phyloP scores from a whole-genome alignment of 2,329 filamentous ascomycete species.

The Calonectria pteridis region DNA sequence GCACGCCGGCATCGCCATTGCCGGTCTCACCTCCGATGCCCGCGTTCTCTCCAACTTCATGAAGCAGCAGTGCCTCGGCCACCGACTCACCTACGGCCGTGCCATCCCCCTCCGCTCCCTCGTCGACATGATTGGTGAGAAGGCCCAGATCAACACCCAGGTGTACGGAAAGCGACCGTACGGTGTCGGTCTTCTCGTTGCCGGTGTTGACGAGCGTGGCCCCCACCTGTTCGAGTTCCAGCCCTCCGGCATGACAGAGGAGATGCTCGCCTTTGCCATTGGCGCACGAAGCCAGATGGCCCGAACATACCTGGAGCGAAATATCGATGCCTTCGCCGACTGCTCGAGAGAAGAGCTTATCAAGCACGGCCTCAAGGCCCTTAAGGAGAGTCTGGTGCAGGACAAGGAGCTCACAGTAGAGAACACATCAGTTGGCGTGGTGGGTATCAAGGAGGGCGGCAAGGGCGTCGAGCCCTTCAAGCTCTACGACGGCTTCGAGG shows the following conservation, averaged over 20 bases:
- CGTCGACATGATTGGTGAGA: conserved; percentile 92
- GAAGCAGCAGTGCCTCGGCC: conserved; percentile 98
- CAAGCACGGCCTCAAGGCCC: conserved; percentile 86
- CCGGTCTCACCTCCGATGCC: conserved; percentile 95
- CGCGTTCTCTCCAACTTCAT: conserved; percentile 99
- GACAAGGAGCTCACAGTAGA: conserved; percentile 98
- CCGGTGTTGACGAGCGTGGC: conserved; percentile 92
- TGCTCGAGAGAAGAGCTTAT: conserved; percentile 88
- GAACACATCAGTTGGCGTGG: conserved; percentile 92
- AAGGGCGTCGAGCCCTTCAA: conserved; percentile 83
- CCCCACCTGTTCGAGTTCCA: conserved; percentile 99
- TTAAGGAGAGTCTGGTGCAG: conserved; percentile 96
- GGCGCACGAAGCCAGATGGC: conserved; percentile 98
- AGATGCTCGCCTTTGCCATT: conserved; percentile 97
- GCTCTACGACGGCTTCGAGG: conserved; percentile 89
- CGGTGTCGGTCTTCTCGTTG: conserved; percentile 91
- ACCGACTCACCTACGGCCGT: conserved; percentile 95
- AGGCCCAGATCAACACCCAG: conserved; percentile 98
- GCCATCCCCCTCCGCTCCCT: conserved; percentile 91
- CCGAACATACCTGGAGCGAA: conserved; percentile 93
- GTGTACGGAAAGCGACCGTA: conserved; percentile 97
- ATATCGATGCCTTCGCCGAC: conserved; percentile 85
- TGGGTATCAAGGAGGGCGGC: conserved; percentile 69
- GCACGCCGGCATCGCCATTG: conserved; percentile 94
- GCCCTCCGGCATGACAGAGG: conserved; percentile 93